phyloP scores from a whole-genome alignment of 352 stramenopile genomes.

The Elongisporangium anandrum region DNA sequence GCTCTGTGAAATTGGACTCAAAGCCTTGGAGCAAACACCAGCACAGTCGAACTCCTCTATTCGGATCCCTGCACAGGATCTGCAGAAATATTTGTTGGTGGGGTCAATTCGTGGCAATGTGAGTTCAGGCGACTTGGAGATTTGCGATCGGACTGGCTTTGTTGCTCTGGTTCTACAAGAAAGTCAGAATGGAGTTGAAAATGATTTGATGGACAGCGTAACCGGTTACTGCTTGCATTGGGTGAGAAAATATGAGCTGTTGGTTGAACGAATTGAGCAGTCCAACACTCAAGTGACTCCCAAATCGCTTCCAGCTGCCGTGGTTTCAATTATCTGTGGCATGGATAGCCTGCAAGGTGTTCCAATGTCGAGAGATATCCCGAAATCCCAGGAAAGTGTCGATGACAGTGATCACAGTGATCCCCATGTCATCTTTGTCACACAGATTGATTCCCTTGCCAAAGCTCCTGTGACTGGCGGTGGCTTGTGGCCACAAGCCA shows the following conservation, averaged over 20 bases:
- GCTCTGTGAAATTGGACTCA: slow-evolving; percentile 12
- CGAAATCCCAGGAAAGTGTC: slow-evolving; percentile 1
- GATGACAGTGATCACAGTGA: background rate
- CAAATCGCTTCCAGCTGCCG: slow-evolving; percentile 10
- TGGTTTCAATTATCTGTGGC: slow-evolving; percentile 20
- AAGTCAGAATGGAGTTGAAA: background rate
- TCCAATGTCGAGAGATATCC: slow-evolving; percentile 14
- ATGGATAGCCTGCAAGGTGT: slow-evolving; percentile 17
- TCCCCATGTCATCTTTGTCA: slow-evolving; percentile 21
- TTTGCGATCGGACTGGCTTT: slow-evolving; percentile 38
- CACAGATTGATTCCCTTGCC: slow-evolving; percentile 19
- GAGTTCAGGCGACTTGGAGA: slow-evolving; percentile 28
- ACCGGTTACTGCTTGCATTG: slow-evolving; percentile 33
- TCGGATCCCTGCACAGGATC: slow-evolving; percentile 9
- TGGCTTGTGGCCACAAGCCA: slow-evolving; percentile 3
- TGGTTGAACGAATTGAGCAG: slow-evolving; percentile 22
- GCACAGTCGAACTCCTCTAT: slow-evolving; percentile 5
- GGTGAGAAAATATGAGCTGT: slow-evolving; percentile 26
- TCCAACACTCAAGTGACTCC: background rate
- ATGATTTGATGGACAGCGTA: slow-evolving; percentile 5
- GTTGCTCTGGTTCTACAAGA: slow-evolving; percentile 18
- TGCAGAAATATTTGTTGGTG: slow-evolving; percentile 34
- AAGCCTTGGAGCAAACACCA: slow-evolving; percentile 3
- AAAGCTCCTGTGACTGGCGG: background rate
- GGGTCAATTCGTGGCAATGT: slow-evolving; percentile 29